Conservation (phyloP, 2,329 filamentous ascomycete genomes). For the Chrysoporthe deuterocubensis region DNA sequence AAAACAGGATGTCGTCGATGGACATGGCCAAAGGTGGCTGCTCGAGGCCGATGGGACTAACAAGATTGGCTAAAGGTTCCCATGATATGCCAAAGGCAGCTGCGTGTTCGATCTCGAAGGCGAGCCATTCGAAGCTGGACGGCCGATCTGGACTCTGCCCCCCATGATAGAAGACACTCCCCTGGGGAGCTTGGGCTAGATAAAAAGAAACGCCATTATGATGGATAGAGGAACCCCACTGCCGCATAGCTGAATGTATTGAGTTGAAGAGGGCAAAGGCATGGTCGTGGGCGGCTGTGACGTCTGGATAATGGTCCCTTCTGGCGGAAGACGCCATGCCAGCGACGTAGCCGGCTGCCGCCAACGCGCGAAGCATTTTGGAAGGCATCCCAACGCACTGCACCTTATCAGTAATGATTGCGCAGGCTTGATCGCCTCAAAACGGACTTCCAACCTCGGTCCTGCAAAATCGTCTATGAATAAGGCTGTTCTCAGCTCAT, state of each 20-base stretch:
- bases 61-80: conserved; percentile 3
- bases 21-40: background rate
- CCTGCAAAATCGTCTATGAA: too few species aligned
- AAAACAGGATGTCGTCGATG: background rate
- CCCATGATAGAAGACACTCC: conserved; percentile 63
- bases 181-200: conserved; percentile 56
- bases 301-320: background rate
- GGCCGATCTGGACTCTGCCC: conserved; percentile 46
- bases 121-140: conserved; percentile 61
- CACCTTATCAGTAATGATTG: background rate
- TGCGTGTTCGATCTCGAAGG: conserved; percentile 67
- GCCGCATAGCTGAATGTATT: conserved; percentile 25
- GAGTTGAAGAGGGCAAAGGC: conserved; percentile 28
- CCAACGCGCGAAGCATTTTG: background rate
- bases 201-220: conserved; percentile 69
- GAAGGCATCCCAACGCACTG: background rate
- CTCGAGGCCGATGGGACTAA: background rate
- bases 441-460: background rate
- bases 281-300: conserved; percentile 11
- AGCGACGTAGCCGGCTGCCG: conserved; percentile 2
- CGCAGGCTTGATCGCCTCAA: background rate
- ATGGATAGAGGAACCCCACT: conserved; percentile 64
- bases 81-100: conserved; percentile 52
- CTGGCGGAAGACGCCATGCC: background rate
- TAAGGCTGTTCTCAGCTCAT: background rate